Conservation (phyloP, 352 stramenopile species). For the Phytophthora rubi region DNA sequence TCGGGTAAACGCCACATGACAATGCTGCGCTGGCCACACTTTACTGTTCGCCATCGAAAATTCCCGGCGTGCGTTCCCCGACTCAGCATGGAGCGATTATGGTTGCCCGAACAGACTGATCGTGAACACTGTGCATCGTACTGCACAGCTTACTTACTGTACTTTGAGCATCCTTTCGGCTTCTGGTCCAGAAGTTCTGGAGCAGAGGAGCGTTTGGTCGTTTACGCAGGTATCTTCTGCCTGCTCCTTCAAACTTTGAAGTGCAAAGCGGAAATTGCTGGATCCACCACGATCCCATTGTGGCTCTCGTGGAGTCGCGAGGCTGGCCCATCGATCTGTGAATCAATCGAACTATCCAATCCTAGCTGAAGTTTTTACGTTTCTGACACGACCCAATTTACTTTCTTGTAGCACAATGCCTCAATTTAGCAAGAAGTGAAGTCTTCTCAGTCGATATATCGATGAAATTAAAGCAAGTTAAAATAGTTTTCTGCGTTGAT, state of each 20-base stretch:
- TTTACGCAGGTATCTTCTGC: not conserved
- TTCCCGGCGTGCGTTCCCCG: not conserved
- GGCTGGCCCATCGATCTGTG: not conserved
- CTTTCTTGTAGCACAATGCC: too few species aligned
- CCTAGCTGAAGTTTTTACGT: too few species aligned
- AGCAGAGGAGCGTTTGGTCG: not conserved
- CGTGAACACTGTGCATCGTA: not conserved
- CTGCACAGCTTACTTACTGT: too few species aligned
- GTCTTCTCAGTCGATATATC: too few species aligned
- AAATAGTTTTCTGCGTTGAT: too few species aligned
- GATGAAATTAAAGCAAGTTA: too few species aligned
- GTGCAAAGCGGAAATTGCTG: too few species aligned
- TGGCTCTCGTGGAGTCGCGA: constrained; percentile 9
- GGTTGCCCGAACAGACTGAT: not conserved
- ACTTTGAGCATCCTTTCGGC: too few species aligned
- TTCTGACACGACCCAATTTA: too few species aligned
- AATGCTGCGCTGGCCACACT: constrained; percentile 14
- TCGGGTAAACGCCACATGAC: constrained; percentile 5
- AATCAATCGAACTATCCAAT: not conserved
- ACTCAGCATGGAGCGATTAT: constrained; percentile 5
- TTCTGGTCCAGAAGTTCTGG: too few species aligned
- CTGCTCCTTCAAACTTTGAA: not conserved
- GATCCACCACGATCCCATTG: constrained; percentile 11
- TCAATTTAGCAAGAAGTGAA: too few species aligned
- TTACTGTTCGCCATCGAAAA: constrained; percentile 8